phyloP scores from a whole-genome alignment of 2,329 filamentous ascomycete species.

The Penicillium sp. region DNA sequence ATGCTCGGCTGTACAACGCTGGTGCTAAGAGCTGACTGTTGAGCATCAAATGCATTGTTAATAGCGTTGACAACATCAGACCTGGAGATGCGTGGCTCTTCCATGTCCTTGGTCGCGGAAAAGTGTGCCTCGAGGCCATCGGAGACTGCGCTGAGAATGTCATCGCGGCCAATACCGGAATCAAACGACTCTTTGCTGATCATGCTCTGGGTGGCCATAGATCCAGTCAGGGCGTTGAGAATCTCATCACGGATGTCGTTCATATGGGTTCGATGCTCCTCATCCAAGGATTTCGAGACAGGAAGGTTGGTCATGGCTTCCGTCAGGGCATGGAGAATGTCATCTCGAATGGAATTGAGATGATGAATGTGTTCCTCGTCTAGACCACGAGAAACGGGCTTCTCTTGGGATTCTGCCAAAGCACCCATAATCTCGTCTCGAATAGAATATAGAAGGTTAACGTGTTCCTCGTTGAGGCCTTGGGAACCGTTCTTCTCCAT shows the following conservation, averaged over 20 bases:
- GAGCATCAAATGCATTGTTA: constrained; percentile 32
- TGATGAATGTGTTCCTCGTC: constrained; percentile 6
- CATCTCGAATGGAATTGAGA: constrained; percentile 10
- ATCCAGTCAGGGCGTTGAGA: constrained; percentile 31
- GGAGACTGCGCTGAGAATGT: constrained; percentile 57
- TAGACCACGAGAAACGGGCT: neutral
- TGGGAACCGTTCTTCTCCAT: neutral
- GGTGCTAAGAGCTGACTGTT: constrained; percentile 29
- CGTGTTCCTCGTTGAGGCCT: too few species aligned
- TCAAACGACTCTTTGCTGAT: constrained; percentile 30
- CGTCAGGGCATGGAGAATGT: constrained; percentile 10
- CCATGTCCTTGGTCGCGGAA: constrained; percentile 53
- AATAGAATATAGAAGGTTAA: constrained; percentile 4
- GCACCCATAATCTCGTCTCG: constrained; percentile 28
- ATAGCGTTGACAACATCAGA: constrained; percentile 30
- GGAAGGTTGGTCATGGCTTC: constrained; percentile 2
- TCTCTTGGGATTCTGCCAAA: constrained; percentile 1
- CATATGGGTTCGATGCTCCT: constrained; percentile 29
- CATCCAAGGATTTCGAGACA: constrained; percentile 18
- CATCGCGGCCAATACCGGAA: constrained; percentile 48
- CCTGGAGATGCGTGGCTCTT: constrained; percentile 30
- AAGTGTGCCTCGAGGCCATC: constrained; percentile 52
- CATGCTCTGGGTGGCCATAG: constrained; percentile 29
- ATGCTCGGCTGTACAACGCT: constrained; percentile 34
- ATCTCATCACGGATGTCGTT: constrained; percentile 32